These are phyloP conservation scores for Globisporangium okanoganense DNA, from an alignment of 352 stramenopile species.

Conservation along the genomic window DNA sequence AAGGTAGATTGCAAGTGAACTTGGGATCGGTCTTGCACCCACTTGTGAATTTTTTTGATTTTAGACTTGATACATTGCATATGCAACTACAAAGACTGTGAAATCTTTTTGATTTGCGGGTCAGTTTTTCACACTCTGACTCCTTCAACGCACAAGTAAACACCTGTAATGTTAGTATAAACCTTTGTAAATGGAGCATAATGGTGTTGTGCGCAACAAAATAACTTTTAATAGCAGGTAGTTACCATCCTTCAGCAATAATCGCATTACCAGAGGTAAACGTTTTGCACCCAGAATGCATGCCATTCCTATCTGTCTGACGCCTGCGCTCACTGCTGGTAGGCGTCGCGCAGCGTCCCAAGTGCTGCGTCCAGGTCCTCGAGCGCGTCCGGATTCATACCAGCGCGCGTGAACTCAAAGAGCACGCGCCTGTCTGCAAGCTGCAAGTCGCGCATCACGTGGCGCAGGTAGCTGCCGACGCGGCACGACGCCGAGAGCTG, in stretches of 20 bases:
- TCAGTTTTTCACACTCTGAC: slow-evolving; percentile 1
- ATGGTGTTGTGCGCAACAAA: too few relatives aligned
- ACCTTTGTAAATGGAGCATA: too few relatives aligned
- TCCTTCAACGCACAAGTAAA: background rate
- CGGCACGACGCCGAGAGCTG: slow-evolving; percentile 40
- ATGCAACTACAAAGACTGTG: background rate
- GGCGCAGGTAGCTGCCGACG: slow-evolving; percentile 41
- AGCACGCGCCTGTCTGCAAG: slow-evolving; percentile 55
- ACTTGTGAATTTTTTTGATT: background rate
- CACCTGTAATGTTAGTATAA: too few relatives aligned
- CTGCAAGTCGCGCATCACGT: slow-evolving; percentile 29
- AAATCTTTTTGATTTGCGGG: background rate
- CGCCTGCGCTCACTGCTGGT: slow-evolving; percentile 18
- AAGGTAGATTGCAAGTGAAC: background rate
- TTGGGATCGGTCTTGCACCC: background rate
- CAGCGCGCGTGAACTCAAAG: slow-evolving; percentile 68
- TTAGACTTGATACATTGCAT: slow-evolving; percentile 1
- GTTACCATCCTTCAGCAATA: too few relatives aligned
- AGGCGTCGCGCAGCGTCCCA: slow-evolving; percentile 37
- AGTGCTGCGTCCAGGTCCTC: slow-evolving; percentile 55
- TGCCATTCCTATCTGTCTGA: background rate
- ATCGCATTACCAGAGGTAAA: too few relatives aligned
- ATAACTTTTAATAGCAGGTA: too few relatives aligned
- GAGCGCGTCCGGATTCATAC: slow-evolving; percentile 67
- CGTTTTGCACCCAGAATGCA: too few relatives aligned